These are phyloP conservation scores for Tolypocladium paradoxum DNA, from an alignment of 2,329 filamentous ascomycete species.

Conservation along the genomic window DNA sequence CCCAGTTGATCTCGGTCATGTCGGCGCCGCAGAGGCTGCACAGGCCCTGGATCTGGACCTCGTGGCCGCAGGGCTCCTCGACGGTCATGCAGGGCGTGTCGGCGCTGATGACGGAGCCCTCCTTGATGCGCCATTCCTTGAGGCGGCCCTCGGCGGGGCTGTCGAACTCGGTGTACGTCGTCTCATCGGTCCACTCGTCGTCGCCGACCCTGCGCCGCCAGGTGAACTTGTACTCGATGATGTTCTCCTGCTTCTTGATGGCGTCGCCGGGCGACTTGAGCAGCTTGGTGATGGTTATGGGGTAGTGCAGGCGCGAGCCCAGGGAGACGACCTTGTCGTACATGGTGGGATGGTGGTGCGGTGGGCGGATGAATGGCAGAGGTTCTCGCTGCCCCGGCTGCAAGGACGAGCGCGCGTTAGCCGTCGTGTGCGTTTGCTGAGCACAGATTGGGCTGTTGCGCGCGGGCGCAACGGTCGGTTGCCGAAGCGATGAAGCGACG, in stretches of 20 bases:
- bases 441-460: not conserved
- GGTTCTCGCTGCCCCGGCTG: not conserved
- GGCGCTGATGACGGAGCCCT: constrained; percentile 51
- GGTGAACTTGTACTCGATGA: constrained; percentile 82
- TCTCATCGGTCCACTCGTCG: constrained; percentile 47
- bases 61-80: constrained; percentile 84
- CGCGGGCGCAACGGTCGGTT: not conserved
- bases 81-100: constrained; percentile 59
- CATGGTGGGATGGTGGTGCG: constrained; percentile 13
- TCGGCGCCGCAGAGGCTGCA: constrained; percentile 91
- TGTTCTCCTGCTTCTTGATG: constrained; percentile 63
- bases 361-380: not conserved
- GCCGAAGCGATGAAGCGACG: not conserved
- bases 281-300: constrained; percentile 82
- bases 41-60: constrained; percentile 81
- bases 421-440: not conserved
- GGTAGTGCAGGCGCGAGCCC: constrained; percentile 68
- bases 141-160: constrained; percentile 75
- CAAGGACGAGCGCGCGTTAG: not conserved
- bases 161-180: constrained; percentile 66
- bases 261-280: constrained; percentile 65
- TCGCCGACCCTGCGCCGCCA: constrained; percentile 70
- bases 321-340: constrained; percentile 35
- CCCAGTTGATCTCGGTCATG: constrained; percentile 86
- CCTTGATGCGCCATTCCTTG: constrained; percentile 62